These are phyloP conservation scores for Cystoderma amianthinum DNA, from an alignment of 768 basidiomycete genomes.

Conservation along the genomic window DNA sequence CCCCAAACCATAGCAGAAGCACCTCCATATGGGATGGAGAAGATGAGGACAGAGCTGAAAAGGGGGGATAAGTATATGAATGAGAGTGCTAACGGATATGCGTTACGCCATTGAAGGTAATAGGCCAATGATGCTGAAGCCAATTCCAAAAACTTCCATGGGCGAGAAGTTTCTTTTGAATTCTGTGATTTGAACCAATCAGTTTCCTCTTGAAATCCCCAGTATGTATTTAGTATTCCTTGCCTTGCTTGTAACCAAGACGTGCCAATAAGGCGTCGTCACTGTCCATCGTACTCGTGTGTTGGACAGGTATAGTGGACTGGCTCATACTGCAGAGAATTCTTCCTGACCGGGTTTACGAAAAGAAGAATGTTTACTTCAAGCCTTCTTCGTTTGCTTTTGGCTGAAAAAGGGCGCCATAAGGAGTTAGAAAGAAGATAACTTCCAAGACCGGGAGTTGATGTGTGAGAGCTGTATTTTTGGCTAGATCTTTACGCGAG, in stretches of 20 bases:
- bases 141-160: slow-evolving; percentile 59
- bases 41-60: slow-evolving; percentile 33
- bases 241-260: slow-evolving; percentile 31
- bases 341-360: too few relatives aligned
- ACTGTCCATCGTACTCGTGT: not conserved
- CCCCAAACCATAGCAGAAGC: slow-evolving; percentile 72
- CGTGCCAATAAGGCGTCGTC: slow-evolving; percentile 32
- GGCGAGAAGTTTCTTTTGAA: slow-evolving; percentile 49
- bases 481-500: too few relatives aligned
- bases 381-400: too few relatives aligned
- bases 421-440: too few relatives aligned
- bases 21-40: slow-evolving; percentile 62
- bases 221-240: too few relatives aligned
- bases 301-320: not conserved
- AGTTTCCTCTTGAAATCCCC: too few relatives aligned
- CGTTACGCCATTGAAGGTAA: slow-evolving; percentile 54
- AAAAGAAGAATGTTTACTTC: too few relatives aligned
- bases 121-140: slow-evolving; percentile 64
- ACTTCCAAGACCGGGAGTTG: too few relatives aligned
- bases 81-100: not conserved
- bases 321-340: too few relatives aligned
- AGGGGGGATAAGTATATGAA: not conserved
- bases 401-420: too few relatives aligned
- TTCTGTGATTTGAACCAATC: slow-evolving; percentile 22
- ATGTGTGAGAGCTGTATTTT: too few relatives aligned